Percentiles rank a stretch among this genome's conserved stretches.
Evolutionary conservation across 441 rosid genomes (phyloP).

Genomic region (Euphorbia corollata): DNA sequence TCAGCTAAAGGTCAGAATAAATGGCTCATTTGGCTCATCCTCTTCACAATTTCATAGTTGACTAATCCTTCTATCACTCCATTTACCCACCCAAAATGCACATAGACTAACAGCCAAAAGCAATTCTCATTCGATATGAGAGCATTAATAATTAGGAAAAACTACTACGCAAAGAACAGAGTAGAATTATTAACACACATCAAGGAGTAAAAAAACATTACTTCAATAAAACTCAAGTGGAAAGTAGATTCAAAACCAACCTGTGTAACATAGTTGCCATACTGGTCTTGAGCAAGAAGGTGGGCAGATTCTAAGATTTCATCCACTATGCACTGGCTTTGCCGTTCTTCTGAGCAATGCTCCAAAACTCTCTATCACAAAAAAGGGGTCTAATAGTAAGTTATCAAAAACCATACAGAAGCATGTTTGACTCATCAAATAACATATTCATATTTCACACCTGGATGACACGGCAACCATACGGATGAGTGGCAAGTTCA

Average conservation of each 20-base stretch:
- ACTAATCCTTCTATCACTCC: not conserved
- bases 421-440: not conserved
- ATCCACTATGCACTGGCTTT: slow-evolving; percentile 74
- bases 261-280: slow-evolving; percentile 98
- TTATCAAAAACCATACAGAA: slow-evolving; percentile 9
- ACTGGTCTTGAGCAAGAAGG: slow-evolving; percentile 90
- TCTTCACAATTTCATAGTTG: not conserved
- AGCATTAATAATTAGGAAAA: not conserved
- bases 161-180: not conserved
- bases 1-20: not conserved
- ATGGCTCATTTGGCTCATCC: not conserved
- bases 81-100: not conserved
- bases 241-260: slow-evolving; percentile 30
- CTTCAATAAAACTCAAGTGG: not conserved
- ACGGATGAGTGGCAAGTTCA: slow-evolving; percentile 82
- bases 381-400: slow-evolving; percentile 15
- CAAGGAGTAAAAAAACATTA: not conserved
- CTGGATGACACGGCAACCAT: slow-evolving; percentile 98
- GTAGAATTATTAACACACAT: not conserved
- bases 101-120: not conserved
- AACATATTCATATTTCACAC: slow-evolving; percentile 26
- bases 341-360: slow-evolving; percentile 74
- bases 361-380: slow-evolving; percentile 80
- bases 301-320: slow-evolving; percentile 81
- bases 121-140: not conserved